Base-by-base conservation (phyloP, 2,329 filamentous ascomycete species). In the Penicillium sp. region DNA sequence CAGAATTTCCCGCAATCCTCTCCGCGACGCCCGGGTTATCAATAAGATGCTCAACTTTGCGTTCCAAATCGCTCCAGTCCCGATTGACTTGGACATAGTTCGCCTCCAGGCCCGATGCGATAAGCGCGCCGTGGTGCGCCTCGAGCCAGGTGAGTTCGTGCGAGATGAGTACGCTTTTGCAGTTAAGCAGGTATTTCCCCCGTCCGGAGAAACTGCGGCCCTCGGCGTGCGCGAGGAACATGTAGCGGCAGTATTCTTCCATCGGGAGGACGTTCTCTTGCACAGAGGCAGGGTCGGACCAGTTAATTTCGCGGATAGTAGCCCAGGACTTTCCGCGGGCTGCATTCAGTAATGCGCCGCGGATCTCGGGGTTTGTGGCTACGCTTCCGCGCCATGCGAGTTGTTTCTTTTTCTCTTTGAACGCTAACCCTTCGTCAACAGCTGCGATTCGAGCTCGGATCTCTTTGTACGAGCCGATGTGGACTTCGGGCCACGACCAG, bases 1-100 rank as follows among this genome's bases (percentile, higher is more conserved):
- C 77, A 3, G 76, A 78, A 66, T 85, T 84, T 30, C 79, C 72
- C 15, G 84, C 84, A 57, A 87, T 84, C 38, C 70, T 71, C 68
- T 82, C 75, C n/a, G 83, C 83, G 5, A 76, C 70, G 5, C 74
- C 66, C 0, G 78, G 78, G 61, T 84, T 73, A 55, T 76, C 73
- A 50, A 82, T 72, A 5, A 85, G 71, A 58, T 77, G 78, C 19
- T 79, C 63, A 46, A 83, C 76, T 60, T 79, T 81, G 7, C 69
- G 65, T 13, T 77, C 73, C 60, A 88, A 77, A 65, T 90, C 86
- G 45, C 83, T 84, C 72, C 87, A 90, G 68, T 85, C 81, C 5
- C 76, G 70, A 23, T 79, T 71, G 0, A 85, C 82, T 60, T 81
- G 73, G 15, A 85, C 76, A 47, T 79, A 84, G 61, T 85, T 85